Conservation (phyloP, 257 asterid genomes). For the Solanum medicagineum region DNA sequence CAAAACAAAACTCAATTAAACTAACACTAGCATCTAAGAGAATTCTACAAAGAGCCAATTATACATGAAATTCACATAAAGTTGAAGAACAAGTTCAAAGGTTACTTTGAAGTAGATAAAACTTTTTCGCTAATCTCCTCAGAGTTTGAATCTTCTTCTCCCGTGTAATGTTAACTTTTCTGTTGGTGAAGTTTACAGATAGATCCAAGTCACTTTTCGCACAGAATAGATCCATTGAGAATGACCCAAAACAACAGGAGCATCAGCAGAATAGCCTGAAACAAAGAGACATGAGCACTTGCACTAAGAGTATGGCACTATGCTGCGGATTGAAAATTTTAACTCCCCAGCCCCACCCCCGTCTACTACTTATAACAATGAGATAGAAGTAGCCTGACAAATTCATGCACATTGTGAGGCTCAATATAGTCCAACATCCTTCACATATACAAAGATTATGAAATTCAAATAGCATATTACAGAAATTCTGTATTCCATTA, state of each 20-base stretch:
- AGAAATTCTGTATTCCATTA: slow-evolving; percentile 13
- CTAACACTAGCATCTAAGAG: neutral
- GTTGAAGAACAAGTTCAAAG: neutral
- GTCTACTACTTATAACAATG: neutral
- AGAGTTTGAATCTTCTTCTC: slow-evolving; percentile 68
- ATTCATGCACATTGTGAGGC: neutral
- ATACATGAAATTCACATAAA: neutral
- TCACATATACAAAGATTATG: neutral
- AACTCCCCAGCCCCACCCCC: neutral
- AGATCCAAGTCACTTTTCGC: slow-evolving; percentile 73
- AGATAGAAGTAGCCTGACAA: neutral
- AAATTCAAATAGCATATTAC: neutral
- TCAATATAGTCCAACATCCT: neutral
- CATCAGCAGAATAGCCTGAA: slow-evolving; percentile 42
- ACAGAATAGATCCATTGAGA: slow-evolving; percentile 80
- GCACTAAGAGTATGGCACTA: neutral
- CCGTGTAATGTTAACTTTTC: slow-evolving; percentile 34
- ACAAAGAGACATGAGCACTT: neutral
- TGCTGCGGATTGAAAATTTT: neutral
- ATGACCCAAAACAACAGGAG: slow-evolving; percentile 77
- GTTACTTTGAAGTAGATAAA: slow-evolving; percentile 67
- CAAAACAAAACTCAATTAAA: neutral
- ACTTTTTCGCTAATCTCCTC: slow-evolving; percentile 62
- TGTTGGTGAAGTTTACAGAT: slow-evolving; percentile 53
- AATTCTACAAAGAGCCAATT: neutral